Evolutionary conservation across 768 basidiomycete species (phyloP).

Genomic region (Boletales sp.): DNA sequence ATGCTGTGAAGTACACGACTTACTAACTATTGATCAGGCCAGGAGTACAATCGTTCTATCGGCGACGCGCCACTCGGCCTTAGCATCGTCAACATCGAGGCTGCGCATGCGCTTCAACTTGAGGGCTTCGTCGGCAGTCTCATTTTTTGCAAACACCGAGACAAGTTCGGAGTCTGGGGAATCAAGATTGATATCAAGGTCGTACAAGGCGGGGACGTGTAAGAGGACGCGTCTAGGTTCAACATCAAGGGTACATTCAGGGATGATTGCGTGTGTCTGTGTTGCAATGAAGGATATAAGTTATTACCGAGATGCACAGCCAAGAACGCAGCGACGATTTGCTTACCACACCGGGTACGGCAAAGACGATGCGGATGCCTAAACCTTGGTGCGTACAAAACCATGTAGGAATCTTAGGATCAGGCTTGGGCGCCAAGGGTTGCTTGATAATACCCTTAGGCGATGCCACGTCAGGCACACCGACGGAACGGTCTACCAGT

Average conservation of each 20-base stretch:
- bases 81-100: slow-evolving; percentile 59
- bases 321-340: slow-evolving; percentile 1
- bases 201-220: slow-evolving; percentile 42
- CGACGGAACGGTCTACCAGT: too few species aligned
- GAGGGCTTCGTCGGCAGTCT: slow-evolving; percentile 31
- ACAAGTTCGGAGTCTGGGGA: slow-evolving; percentile 54
- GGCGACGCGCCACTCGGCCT: slow-evolving; percentile 65
- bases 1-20: slow-evolving; percentile 2
- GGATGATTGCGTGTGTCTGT: slow-evolving; percentile 47
- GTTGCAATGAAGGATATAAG: background rate
- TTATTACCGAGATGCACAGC: slow-evolving; percentile 7
- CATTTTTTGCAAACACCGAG: slow-evolving; percentile 15
- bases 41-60: slow-evolving; percentile 47
- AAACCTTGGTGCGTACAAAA: slow-evolving; percentile 45
- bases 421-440: background rate
- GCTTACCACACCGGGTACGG: slow-evolving; percentile 58
- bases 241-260: slow-evolving; percentile 56
- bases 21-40: slow-evolving; percentile 26
- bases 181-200: slow-evolving; percentile 57
- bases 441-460: slow-evolving; percentile 46
- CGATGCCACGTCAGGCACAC: too few species aligned
- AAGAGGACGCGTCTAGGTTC: slow-evolving; percentile 59
- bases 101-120: slow-evolving; percentile 54
- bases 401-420: slow-evolving; percentile 43
- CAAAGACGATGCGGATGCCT: slow-evolving; percentile 45